A percentile compares a stretch with the other conserved stretches of the same genome.
Conservation (phyloP, 176 grass and related monocot species). For the Bromus sterilis region DNA sequence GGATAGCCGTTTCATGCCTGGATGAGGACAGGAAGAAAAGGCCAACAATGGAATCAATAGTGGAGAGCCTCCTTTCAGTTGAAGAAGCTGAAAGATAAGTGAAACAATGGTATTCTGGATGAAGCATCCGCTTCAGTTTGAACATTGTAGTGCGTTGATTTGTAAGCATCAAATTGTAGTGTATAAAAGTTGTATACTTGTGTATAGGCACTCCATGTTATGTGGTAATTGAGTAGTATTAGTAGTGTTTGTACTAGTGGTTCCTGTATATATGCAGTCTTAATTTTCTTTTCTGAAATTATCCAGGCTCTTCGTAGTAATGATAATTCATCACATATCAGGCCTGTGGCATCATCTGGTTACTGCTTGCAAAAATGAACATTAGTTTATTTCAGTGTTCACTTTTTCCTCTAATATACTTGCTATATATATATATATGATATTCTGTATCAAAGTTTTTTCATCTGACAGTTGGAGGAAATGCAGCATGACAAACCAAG, state of each 20-base stretch:
- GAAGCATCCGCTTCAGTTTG: not conserved
- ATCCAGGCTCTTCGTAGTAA: not conserved
- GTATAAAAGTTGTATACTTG: not conserved
- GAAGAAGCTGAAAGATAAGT: not conserved
- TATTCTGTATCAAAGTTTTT: not conserved
- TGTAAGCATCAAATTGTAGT: not conserved
- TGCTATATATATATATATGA: not conserved
- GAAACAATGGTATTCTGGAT: not conserved
- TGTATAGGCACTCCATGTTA: not conserved
- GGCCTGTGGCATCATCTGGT: not conserved
- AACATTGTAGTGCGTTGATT: not conserved
- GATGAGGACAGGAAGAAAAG: conserved; percentile 38
- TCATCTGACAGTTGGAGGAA: not conserved
- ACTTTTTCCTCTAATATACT: not conserved
- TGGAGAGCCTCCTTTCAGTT: conserved; percentile 24
- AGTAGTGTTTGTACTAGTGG: not conserved
- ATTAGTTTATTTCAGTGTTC: not conserved
- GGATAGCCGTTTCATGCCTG: conserved; percentile 32
- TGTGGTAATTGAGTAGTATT: not conserved
- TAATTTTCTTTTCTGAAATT: not conserved
- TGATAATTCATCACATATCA: not conserved
- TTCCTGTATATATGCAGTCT: not conserved
- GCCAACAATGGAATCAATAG: conserved; percentile 42
- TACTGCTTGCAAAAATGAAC: not conserved
- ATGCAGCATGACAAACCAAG: not conserved